Conservation (phyloP, 1,139 yeast genomes). For the Pichia terricola region DNA sequence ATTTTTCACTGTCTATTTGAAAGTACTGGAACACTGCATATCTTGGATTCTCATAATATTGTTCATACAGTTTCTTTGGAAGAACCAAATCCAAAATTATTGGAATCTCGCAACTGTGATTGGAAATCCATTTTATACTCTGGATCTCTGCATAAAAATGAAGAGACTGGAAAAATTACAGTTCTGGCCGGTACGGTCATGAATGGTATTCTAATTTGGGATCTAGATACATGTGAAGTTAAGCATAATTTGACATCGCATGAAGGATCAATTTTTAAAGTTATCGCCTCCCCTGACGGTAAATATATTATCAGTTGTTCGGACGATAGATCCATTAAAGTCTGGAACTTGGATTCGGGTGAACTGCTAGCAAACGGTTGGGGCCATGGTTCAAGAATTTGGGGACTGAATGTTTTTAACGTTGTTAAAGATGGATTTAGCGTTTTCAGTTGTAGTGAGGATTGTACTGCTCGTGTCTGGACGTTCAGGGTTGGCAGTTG, state of each 20-base stretch:
- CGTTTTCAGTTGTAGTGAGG: constrained; percentile 72
- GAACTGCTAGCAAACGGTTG: constrained; percentile 67
- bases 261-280: constrained; percentile 87
- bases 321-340: constrained; percentile 79
- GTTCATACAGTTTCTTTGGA: constrained; percentile 40
- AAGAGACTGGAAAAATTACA: constrained; percentile 31
- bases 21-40: constrained; percentile 29
- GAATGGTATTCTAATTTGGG: constrained; percentile 82
- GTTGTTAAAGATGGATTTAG: constrained; percentile 25
- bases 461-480: constrained; percentile 85
- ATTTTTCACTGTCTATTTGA: constrained; percentile 51
- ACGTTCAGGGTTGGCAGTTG: constrained; percentile 25
- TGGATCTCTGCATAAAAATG: constrained; percentile 52
- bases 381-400: constrained; percentile 94
- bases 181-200: constrained; percentile 90
- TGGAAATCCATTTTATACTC: constrained; percentile 84
- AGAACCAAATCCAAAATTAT: constrained; percentile 21
- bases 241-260: constrained; percentile 58
- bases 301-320: constrained; percentile 67
- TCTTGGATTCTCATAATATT: constrained; percentile 76
- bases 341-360: constrained; percentile 58
- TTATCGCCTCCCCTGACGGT: constrained; percentile 51
- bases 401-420: constrained; percentile 60
- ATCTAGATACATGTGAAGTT: constrained; percentile 33
- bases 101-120: constrained; percentile 40